Base-by-base conservation (phyloP, 257 asterid genomes). In the Linaria vulgaris region DNA sequence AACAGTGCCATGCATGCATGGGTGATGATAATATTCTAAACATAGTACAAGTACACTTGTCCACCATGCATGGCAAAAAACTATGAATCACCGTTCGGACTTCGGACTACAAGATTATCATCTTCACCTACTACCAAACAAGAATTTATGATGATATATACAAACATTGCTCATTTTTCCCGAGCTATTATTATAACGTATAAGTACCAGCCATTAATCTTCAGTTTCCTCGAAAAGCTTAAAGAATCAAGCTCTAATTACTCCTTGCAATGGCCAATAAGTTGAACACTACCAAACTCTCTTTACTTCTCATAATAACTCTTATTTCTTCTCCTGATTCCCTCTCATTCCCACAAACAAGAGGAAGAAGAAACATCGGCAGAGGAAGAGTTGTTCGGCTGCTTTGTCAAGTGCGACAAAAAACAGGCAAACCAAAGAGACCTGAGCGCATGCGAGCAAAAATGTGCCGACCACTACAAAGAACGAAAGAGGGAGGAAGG, bases 331-430 rank as follows among this genome's bases (percentile, higher is more conserved):
- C 65, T 72, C 38, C 46, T 64, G 23, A 22, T 69, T 4, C 66
- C 66, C 12, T 47, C 68, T 12, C 69, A 52, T 24, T 44, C 64
- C 58, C 44, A 55, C 65, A 69, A 27, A 20, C n/a, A 15, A 9
- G 16, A 55, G 1, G 38, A 25, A 37, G 67, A 63, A 10, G 71
- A 73, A 45, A 21, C 54, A 69, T 56, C 68, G 0, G 22, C 72
- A 0, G 72, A 51, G 17, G 67, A 25, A 2, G 60, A 61, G 12
- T 72, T 78, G 9, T 71, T 64, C 22, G 23, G 59, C 11, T 71
- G 76, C 68, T 56, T 57, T 1, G 5, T 50, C 37, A 20, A 9
- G 17, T 71, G 77, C 47, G 46, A 30, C 64, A 44, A 51, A 12
- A 69, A 21, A n/a, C 38, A 20, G 4, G 12, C 15, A 19, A 56